phyloP scores from a whole-genome alignment of 1,284 basidiomycete genomes.

The Anthracocystis setariae region DNA sequence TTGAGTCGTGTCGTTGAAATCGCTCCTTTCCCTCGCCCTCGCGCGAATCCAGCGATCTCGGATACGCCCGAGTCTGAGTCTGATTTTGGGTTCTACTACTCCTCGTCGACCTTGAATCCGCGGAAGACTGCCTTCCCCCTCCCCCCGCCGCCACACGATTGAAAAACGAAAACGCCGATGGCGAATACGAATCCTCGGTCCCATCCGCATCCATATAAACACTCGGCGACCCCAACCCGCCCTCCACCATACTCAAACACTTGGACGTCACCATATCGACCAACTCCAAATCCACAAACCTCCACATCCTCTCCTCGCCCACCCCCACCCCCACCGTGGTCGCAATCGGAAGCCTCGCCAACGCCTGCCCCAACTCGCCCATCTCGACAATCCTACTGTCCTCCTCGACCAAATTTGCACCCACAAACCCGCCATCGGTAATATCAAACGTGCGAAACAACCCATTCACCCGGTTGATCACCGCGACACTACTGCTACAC shows the following conservation, averaged over 20 bases:
- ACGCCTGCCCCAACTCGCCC: slow-evolving; percentile 69
- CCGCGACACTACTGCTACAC: slow-evolving; percentile 74
- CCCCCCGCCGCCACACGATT: slow-evolving; percentile 13
- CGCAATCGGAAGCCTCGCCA: slow-evolving; percentile 16
- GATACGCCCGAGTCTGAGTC: too few species aligned
- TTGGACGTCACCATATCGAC: slow-evolving; percentile 31
- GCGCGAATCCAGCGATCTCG: too few species aligned
- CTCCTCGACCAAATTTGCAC: slow-evolving; percentile 73
- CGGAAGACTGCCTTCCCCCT: background rate
- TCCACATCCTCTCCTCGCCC: slow-evolving; percentile 14
- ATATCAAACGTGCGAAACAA: slow-evolving; percentile 74
- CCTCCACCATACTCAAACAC: background rate
- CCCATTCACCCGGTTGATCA: slow-evolving; percentile 78
- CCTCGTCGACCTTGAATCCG: background rate
- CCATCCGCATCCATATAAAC: slow-evolving; percentile 7
- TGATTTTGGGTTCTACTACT: too few species aligned
- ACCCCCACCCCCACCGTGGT: slow-evolving; percentile 13
- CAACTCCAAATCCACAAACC: slow-evolving; percentile 28
- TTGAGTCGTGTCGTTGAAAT: too few species aligned
- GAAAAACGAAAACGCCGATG: slow-evolving; percentile 17
- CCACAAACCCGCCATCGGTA: slow-evolving; percentile 76
- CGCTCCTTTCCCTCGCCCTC: too few species aligned
- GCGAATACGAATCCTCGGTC: slow-evolving; percentile 28
- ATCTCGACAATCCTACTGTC: slow-evolving; percentile 67
- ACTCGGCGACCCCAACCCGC: slow-evolving; percentile 5